Conservation (phyloP, 371 early-diverging fungal species). For the Mortierella sp. region DNA sequence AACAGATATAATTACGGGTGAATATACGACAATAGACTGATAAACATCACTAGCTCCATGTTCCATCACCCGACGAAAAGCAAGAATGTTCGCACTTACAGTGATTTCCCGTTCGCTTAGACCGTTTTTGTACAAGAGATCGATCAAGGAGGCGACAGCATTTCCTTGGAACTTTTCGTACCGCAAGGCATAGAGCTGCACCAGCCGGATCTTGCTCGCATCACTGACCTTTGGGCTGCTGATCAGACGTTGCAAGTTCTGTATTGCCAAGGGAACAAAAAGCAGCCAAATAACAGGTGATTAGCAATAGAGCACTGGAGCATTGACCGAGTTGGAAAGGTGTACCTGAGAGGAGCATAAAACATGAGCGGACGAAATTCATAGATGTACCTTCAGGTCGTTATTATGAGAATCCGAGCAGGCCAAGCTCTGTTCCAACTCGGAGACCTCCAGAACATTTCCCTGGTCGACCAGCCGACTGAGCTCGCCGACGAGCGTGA, state of each 20-base stretch:
- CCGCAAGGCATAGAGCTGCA: slow-evolving; percentile 88
- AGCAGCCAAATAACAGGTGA: too few species aligned
- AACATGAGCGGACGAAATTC: background rate
- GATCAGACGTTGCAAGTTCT: slow-evolving; percentile 78
- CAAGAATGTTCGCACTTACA: slow-evolving; percentile 59
- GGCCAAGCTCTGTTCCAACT: slow-evolving; percentile 95
- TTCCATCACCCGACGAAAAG: background rate
- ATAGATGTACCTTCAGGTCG: slow-evolving; percentile 78
- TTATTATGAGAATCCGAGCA: slow-evolving; percentile 85
- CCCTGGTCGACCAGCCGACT: slow-evolving; percentile 82
- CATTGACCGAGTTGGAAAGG: too few species aligned
- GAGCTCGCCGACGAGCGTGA: slow-evolving; percentile 93
- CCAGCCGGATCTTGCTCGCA: slow-evolving; percentile 84
- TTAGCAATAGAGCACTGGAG: too few species aligned
- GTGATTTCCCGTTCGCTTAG: slow-evolving; percentile 79
- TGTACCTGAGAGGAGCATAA: background rate
- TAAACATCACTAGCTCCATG: too few species aligned
- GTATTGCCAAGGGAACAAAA: background rate
- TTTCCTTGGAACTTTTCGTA: slow-evolving; percentile 89
- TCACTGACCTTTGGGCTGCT: slow-evolving; percentile 74
- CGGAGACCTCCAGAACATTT: slow-evolving; percentile 86
- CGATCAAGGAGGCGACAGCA: slow-evolving; percentile 74
- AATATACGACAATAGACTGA: too few species aligned
- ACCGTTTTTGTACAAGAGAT: slow-evolving; percentile 75
- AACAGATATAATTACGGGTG: background rate